Evolutionary conservation across 768 basidiomycete genomes (phyloP), one percentile per base, ranked within the genome.

Genomic region (Boletus sp.): DNA sequence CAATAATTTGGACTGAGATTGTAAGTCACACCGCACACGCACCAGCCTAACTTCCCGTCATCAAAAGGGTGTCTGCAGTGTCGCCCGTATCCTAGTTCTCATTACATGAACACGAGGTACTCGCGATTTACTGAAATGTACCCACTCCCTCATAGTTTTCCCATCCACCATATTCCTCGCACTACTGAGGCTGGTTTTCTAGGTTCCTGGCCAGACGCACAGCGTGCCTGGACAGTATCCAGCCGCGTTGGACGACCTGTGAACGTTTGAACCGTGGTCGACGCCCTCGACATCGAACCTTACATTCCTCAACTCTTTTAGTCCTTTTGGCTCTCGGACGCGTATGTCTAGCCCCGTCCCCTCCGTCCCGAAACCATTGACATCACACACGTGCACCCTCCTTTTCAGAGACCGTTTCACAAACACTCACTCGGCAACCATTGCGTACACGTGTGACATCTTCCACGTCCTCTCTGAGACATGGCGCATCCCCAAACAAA

Each of bases 361-460:
- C 0, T n/a, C 14, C 12, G 18, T 2, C 6, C 2, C 9, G 14
- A 0, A 5, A 9, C 3, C 20, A 32, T 18, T 4, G 17, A 18
- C 1, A 15, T 33, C n/a, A 17, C 44, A 15, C 28, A 45, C 30
- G 5, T 0, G 7, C 4, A 14, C 33, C 6, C 12, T 17, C 50
- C 56, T 46, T 42, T 33, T 24, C 54, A 71, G 71, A n/a, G 68
- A 67, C 53, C 58, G n/a, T n/a, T 62, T 18, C 65, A 52, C 35
- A 73, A 67, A 44, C 66, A 67, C 65, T 61, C 67, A 57, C 50
- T 62, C 58, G 73, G 55, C 59, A 73, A 60, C 65, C 77, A 62
- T 62, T 70, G 82, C 32, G 61, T 85, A 32, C 83, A 84, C 60
- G 63, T 77, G 3, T 84, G 77, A 84, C 58, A 75, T 81, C 7